Evolutionary conservation across 139 green algal species (phyloP), one percentile per base, ranked within the genome.

Genomic region (Auxenochlorella pyrenoidosa): DNA sequence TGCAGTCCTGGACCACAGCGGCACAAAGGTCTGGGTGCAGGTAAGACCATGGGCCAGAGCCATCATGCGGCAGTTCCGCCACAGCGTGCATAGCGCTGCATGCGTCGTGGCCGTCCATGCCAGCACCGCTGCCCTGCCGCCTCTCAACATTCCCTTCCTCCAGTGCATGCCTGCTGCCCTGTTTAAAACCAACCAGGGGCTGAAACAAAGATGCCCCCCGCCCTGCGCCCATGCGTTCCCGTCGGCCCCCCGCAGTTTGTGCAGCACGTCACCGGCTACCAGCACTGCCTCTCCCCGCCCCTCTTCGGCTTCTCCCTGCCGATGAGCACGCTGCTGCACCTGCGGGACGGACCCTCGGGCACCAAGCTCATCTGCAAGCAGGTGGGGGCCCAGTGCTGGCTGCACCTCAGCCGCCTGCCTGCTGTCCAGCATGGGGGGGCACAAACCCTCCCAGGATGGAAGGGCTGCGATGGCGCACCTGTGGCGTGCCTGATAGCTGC

Each of bases 361-460:
- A 75, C 59, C 36, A 85, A 85, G 80, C 80, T 85, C 22, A 85
- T 85, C n/a, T 43, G 22, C 5, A 85, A 85, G 63, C 80, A 85
- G 43, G 78, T 73, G 66, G 1, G 13, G 16, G 54, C 54, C 16
- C 18, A 63, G 54, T 8, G 15, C 54, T 63, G 54, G 54, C 18
- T 63, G 54, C 18, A 13, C 54, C 6, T 6, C 8, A 6, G 8
- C 6, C n/a, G n/a, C n/a, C n/a, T n/a, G n/a, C n/a, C n/a, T n/a
- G n/a, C n/a, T n/a, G n/a, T n/a, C n/a, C n/a, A n/a, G n/a, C n/a
- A n/a, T n/a, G n/a, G n/a, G n/a, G n/a, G n/a, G n/a, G n/a, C n/a
- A n/a, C n/a, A n/a, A n/a, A n/a, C n/a, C n/a, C n/a, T n/a, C n/a
- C n/a, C n/a, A n/a, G n/a, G n/a, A n/a, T n/a, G n/a, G n/a, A n/a